Conservation (phyloP, 208 protist genomes). For the Borovskyia barvae region DNA sequence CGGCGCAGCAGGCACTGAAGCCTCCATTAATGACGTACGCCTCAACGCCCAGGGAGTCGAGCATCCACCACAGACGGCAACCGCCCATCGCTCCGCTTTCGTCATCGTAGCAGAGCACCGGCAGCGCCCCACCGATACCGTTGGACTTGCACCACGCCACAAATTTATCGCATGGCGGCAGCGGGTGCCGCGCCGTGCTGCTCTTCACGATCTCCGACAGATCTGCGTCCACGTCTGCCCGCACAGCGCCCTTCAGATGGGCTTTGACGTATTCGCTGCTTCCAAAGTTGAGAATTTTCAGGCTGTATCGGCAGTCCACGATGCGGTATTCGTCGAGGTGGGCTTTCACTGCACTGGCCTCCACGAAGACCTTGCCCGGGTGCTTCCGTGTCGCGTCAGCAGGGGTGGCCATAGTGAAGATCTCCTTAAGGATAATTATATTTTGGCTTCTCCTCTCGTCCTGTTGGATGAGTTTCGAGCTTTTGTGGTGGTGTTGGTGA, state of each 20-base stretch:
- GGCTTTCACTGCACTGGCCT: conserved; percentile 39
- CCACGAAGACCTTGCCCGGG: conserved; percentile 58
- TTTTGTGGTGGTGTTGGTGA: no score
- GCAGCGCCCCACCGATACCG: conserved; percentile 32
- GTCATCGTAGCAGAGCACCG: conserved; percentile 87
- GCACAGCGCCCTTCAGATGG: conserved; percentile 44
- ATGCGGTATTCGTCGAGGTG: conserved; percentile 40
- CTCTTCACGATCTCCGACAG: conserved; percentile 23
- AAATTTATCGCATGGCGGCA: conserved; percentile 52
- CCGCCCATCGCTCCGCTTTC: conserved; percentile 69
- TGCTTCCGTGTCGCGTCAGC: conserved; percentile 11
- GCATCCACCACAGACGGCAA: conserved; percentile 89
- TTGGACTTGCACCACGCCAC: conserved; percentile 56
- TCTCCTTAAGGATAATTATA: no score
- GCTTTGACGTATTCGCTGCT: conserved; percentile 42
- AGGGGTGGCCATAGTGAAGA: conserved; percentile 5
- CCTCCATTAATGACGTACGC: conserved; percentile 82
- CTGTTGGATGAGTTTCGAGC: no score
- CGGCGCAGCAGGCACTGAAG: conserved; percentile 46
- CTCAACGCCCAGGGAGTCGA: conserved; percentile 72
- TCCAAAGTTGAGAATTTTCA: conserved; percentile 39
- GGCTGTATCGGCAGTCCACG: conserved; percentile 79
- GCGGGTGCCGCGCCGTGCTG: conserved; percentile 54
- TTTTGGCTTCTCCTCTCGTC: no score
- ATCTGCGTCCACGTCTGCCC: conserved; percentile 57